phyloP scores from a whole-genome alignment of 495 filamentous ascomycete genomes.

The Penicillium soppii region DNA sequence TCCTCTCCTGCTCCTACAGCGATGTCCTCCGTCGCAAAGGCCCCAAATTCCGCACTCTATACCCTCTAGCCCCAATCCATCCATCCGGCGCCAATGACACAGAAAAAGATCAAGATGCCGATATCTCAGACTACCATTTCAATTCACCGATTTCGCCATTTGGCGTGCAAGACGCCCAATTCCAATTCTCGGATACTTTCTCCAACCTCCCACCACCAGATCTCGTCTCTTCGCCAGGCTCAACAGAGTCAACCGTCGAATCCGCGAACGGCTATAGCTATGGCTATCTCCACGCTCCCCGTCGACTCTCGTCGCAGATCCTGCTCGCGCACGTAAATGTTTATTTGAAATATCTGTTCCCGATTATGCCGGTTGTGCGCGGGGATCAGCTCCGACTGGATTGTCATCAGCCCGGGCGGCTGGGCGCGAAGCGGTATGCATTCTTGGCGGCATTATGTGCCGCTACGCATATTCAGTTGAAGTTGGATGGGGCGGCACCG shows the following conservation, averaged over 20 bases:
- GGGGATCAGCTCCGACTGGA: slow-evolving; percentile 65
- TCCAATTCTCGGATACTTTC: slow-evolving; percentile 27
- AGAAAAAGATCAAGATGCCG: slow-evolving; percentile 16
- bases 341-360: slow-evolving; percentile 65
- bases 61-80: slow-evolving; percentile 44
- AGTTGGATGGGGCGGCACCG: slow-evolving; percentile 51
- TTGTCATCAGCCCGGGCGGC: slow-evolving; percentile 54
- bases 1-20: slow-evolving; percentile 47
- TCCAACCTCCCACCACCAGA: slow-evolving; percentile 30
- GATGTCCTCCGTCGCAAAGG: slow-evolving; percentile 45
- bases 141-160: slow-evolving; percentile 35
- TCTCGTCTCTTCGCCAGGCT: slow-evolving; percentile 44
- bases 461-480: slow-evolving; percentile 81
- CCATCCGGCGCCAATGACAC: slow-evolving; percentile 23
- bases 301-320: slow-evolving; percentile 35
- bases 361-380: slow-evolving; percentile 78
- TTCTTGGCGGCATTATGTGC: slow-evolving; percentile 76
- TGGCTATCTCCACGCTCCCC: slow-evolving; percentile 16
- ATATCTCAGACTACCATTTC: slow-evolving; percentile 19
- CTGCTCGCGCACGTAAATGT: slow-evolving; percentile 46
- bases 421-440: slow-evolving; percentile 73
- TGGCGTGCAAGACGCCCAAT: slow-evolving; percentile 21
- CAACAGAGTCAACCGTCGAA: slow-evolving; percentile 34
- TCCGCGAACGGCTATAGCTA: slow-evolving; percentile 18
- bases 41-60: slow-evolving; percentile 46